Evolutionary conservation across 1,284 basidiomycete species (phyloP).

Genomic region (Singerocomus inundabilis): DNA sequence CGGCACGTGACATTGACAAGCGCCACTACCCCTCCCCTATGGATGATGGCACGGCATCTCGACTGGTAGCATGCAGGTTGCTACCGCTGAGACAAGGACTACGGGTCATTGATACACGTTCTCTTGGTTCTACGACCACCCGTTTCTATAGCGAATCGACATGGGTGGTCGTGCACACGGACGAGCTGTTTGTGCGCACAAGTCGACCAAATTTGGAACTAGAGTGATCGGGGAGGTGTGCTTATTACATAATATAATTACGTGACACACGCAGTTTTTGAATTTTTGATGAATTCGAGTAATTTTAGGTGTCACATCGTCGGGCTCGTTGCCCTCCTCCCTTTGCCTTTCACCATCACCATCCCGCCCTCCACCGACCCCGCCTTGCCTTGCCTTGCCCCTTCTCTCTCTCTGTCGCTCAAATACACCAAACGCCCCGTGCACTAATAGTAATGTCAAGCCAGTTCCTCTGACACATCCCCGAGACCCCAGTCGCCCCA

Average conservation of each 20-base stretch:
- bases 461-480: constrained; percentile 20
- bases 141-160: no score
- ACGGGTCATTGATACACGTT: no score
- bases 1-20: no score
- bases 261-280: constrained; percentile 32
- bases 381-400: constrained; percentile 26
- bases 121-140: no score
- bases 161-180: no score
- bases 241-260: constrained; percentile 30
- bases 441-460: constrained; percentile 22
- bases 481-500: constrained; percentile 23
- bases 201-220: not conserved
- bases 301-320: constrained; percentile 35
- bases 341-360: constrained; percentile 39
- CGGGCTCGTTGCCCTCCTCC: constrained; percentile 32
- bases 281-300: constrained; percentile 35
- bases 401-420: constrained; percentile 38
- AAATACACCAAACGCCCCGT: constrained; percentile 25
- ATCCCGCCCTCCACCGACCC: constrained; percentile 32
- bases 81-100: no score
- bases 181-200: constrained; percentile 9
- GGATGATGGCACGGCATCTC: no score
- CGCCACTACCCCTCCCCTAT: no score
- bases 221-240: constrained; percentile 26
- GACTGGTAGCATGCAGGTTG: no score